Percentiles rank a stretch among this genome's conserved stretches.
phyloP scores from a whole-genome alignment of 1,139 yeast species.

The Diutina mesorugosa region DNA sequence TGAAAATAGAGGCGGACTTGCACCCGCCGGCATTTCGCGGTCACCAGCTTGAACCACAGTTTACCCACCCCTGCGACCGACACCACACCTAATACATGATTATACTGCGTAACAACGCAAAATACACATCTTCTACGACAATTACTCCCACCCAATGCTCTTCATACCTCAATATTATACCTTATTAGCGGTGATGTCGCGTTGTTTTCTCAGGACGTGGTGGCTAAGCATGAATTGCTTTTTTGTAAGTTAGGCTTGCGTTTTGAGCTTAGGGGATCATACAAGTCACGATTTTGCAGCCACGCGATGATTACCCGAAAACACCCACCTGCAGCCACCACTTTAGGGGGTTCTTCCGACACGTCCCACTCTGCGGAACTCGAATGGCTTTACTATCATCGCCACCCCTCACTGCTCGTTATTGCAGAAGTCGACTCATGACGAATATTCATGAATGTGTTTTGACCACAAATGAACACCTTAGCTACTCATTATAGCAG shows the following conservation, averaged over 20 bases:
- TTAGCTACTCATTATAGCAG: too few species aligned
- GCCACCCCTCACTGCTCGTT: neutral
- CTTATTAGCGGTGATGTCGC: too few species aligned
- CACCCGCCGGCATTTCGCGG: neutral
- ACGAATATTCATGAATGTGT: too few species aligned
- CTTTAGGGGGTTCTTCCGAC: neutral
- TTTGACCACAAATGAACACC: too few species aligned
- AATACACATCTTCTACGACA: too few species aligned
- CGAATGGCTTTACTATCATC: too few species aligned
- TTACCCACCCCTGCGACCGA: neutral
- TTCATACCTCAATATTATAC: too few species aligned
- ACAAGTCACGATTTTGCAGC: neutral
- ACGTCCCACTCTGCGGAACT: neutral
- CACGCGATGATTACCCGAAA: neutral
- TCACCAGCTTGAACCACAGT: neutral
- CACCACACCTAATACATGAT: neutral
- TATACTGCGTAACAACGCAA: neutral
- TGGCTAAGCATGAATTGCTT: neutral
- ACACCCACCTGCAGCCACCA: neutral
- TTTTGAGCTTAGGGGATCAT: neutral
- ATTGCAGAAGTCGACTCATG: too few species aligned
- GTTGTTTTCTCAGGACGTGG: neutral
- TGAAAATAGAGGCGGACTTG: neutral
- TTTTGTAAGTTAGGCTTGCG: neutral
- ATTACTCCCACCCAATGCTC: too few species aligned